These are phyloP conservation scores for Beauveria asiatica DNA, from an alignment of 2,329 filamentous ascomycete species.

Conservation along the genomic window DNA sequence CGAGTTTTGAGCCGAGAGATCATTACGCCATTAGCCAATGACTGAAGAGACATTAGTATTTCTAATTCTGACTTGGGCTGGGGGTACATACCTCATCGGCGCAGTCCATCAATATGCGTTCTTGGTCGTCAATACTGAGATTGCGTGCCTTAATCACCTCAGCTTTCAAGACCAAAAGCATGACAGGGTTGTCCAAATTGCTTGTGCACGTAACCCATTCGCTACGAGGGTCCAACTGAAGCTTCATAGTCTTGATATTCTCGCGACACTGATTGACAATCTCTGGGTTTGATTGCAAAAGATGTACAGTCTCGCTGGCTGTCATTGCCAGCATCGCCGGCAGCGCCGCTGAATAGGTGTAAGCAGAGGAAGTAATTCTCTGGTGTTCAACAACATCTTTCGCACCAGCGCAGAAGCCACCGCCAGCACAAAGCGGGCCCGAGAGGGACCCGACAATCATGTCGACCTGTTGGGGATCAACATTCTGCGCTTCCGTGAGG, in stretches of 20 bases:
- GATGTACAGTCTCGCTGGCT: conserved; percentile 77
- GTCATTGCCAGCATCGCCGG: conserved; percentile 94
- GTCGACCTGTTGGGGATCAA: conserved; percentile 86
- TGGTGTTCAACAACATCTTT: conserved; percentile 93
- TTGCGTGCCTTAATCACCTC: conserved; percentile 67
- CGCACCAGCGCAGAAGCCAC: conserved; percentile 89
- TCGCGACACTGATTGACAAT: conserved; percentile 72
- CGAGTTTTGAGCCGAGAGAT: conserved; percentile 79
- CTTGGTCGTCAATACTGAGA: conserved; percentile 67
- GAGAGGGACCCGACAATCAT: conserved; percentile 95
- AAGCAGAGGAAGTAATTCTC: conserved; percentile 82
- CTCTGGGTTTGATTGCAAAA: conserved; percentile 82
- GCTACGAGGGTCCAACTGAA: conserved; percentile 82
- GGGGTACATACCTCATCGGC: conserved; percentile 75
- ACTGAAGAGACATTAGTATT: conserved; percentile 37
- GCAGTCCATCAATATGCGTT: conserved; percentile 75
- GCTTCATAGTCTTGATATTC: conserved; percentile 76
- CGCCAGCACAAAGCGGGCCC: conserved; percentile 82
- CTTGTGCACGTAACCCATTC: conserved; percentile 88
- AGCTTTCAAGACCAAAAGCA: conserved; percentile 75
- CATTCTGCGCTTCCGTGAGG: conserved; percentile 92
- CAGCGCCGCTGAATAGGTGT: conserved; percentile 91
- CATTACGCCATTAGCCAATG: conserved; percentile 78
- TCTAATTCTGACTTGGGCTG: too few relatives aligned
- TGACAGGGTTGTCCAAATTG: conserved; percentile 73